Conservation (phyloP, 2,329 filamentous ascomycete genomes). For the Cordyceps farinosa region DNA sequence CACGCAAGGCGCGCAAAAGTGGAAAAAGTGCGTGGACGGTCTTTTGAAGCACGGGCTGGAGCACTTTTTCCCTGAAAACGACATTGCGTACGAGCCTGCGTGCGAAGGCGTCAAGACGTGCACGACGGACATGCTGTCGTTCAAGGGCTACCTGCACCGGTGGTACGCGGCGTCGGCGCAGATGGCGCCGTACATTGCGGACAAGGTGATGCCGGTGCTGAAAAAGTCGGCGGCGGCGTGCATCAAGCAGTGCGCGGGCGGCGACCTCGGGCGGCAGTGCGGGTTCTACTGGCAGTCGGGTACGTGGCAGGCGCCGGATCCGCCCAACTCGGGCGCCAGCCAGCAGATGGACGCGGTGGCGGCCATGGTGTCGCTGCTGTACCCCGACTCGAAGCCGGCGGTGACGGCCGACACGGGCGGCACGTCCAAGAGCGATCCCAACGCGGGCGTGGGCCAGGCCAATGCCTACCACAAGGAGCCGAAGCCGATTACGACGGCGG, state of each 20-base stretch:
- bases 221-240: conserved; percentile 51
- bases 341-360: conserved; percentile 59
- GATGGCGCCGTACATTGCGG: conserved; percentile 51
- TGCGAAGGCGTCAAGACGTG: conserved; percentile 56
- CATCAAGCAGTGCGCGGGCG: conserved; percentile 52
- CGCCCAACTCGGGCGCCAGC: conserved; percentile 46
- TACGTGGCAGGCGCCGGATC: conserved; percentile 45
- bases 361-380: conserved; percentile 51
- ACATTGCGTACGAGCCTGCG: conserved; percentile 57
- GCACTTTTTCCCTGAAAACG: conserved; percentile 50
- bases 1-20: conserved; percentile 42
- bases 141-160: conserved; percentile 58
- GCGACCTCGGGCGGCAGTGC: conserved; percentile 46
- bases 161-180: conserved; percentile 53
- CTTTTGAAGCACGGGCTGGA: conserved; percentile 35
- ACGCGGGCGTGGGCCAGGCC: conserved; percentile 38
- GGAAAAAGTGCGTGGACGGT: conserved; percentile 47
- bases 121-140: conserved; percentile 60
- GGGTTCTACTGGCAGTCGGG: conserved; percentile 52
- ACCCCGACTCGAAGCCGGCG: conserved; percentile 38
- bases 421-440: conserved; percentile 44
- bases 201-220: conserved; percentile 50
- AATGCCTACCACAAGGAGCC: conserved; percentile 32
- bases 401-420: conserved; percentile 49
- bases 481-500: conserved; percentile 39